Conservation (phyloP, 2,329 filamentous ascomycete genomes). For the Aspergillus ochraceus region DNA sequence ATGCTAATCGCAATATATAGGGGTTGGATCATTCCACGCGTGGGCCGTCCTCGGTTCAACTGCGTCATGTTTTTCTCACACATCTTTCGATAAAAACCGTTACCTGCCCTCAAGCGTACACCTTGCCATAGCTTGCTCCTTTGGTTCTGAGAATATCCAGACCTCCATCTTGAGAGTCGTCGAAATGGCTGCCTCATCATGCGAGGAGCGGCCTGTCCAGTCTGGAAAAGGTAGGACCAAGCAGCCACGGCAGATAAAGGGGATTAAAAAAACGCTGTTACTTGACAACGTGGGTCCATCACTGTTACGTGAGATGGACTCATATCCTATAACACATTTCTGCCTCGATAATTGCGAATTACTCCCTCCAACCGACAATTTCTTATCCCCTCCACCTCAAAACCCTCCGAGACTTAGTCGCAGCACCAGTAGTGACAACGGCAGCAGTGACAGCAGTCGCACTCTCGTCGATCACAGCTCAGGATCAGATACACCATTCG, state of each 20-base stretch:
- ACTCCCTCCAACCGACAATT: neutral
- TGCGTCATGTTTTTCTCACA: neutral
- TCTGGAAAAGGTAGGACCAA: neutral
- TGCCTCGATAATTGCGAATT: neutral
- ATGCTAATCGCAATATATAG: neutral
- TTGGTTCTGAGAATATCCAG: neutral
- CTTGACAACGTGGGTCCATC: neutral
- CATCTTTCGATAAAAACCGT: neutral
- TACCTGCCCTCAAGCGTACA: neutral
- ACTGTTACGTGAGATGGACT: neutral
- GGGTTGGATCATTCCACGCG: neutral
- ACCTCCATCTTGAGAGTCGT: neutral
- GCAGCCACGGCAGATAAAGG: neutral
- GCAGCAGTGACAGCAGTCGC: constrained; percentile 6
- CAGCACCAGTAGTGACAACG: neutral
- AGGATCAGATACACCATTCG: neutral
- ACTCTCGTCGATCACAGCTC: neutral
- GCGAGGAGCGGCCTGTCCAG: neutral
- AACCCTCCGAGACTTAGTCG: neutral
- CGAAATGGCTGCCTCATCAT: neutral
- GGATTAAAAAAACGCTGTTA: neutral
- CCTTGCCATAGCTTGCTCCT: neutral
- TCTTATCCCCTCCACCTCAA: neutral
- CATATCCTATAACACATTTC: neutral
- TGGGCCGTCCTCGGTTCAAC: neutral